phyloP scores from a whole-genome alignment of 371 early-diverging fungal species.

The Mucor piriformis region DNA sequence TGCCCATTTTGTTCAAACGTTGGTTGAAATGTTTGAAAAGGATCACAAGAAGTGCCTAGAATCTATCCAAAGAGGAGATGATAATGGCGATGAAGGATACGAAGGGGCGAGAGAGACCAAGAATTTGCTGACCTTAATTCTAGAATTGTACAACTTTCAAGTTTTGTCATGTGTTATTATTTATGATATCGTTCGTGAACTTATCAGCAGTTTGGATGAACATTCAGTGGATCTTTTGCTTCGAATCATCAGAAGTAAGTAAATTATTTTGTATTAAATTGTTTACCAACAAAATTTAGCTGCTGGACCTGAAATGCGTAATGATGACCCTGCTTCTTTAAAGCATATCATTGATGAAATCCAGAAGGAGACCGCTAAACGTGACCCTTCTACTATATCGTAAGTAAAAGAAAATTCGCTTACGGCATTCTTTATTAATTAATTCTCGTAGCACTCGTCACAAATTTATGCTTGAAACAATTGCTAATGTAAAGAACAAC shows the following conservation, averaged over 20 bases:
- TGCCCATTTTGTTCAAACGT: constrained; percentile 85
- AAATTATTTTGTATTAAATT: too few species aligned
- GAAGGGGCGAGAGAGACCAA: constrained; percentile 68
- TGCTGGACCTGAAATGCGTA: constrained; percentile 84
- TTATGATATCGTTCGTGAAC: constrained; percentile 81
- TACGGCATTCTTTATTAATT: neutral
- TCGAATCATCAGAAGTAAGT: constrained; percentile 76
- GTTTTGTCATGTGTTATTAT: constrained; percentile 84
- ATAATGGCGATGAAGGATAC: constrained; percentile 48
- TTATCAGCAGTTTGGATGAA: constrained; percentile 73
- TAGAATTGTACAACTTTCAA: constrained; percentile 91
- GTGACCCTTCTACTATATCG: constrained; percentile 48
- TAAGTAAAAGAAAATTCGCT: constrained; percentile 26
- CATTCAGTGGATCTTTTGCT: constrained; percentile 87
- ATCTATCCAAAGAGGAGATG: constrained; percentile 34
- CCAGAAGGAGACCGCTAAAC: constrained; percentile 59
- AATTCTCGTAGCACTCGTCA: constrained; percentile 62
- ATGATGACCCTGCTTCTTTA: constrained; percentile 89
- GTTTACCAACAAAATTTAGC: constrained; percentile 36
- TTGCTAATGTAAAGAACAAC: constrained; percentile 92
- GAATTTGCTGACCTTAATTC: constrained; percentile 80
- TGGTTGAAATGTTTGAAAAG: constrained; percentile 78
- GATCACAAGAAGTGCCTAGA: constrained; percentile 26
- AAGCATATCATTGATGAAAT: constrained; percentile 84
- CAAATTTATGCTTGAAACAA: constrained; percentile 93